Evolutionary conservation across 2,329 filamentous ascomycete genomes (phyloP), one percentile per base, ranked within the genome.

Genomic region (Aspergillus vadensis): DNA sequence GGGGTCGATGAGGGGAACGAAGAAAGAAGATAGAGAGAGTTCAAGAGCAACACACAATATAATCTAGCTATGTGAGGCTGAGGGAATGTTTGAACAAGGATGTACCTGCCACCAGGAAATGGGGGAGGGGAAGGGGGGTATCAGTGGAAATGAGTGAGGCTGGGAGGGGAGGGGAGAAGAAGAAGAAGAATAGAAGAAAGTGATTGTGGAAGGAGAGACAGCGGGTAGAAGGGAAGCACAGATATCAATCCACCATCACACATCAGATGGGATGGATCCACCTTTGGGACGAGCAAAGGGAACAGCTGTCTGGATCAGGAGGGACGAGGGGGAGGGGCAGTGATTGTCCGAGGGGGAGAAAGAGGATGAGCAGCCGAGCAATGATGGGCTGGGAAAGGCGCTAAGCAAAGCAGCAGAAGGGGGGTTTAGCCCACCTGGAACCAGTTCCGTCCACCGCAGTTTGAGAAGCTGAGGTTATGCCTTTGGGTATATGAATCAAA

Each of bases 281-380:
- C 55, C 58, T 36, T 14, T 55, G 55, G 51, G n/a, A 55, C 21
- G 41, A 54, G 51, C 19, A 43, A 54, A 38, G 38, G 30, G 32
- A 58, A 64, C 60, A 62, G 56, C 57, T 62, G 59, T 62, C 58
- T 63, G 55, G 50, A 62, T 58, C 57, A 58, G 53, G 60, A 61
- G 52, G 57, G 47, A 41, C 32, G 47, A 53, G 43, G 53, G 61
- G 58, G 62, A 62, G 59, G 57, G 57, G 57, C 57, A 63, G 56
- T 44, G 30, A 39, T 23, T 19, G 38, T 17, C 23, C 21, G 30
- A 27, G 51, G 38, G 30, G 54, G 54, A 58, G 30, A 7, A 44
- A 17, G 19, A 41, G 19, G 14, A 44, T 27, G 19, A 41, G 21
- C 23, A 41, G 21, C 23, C 52, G 38, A 27, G 15, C 39, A 53